Percentiles rank a stretch among this genome's conserved stretches.
Conservation (phyloP, 495 filamentous ascomycete genomes). For the Penicillium robsamsonii region DNA sequence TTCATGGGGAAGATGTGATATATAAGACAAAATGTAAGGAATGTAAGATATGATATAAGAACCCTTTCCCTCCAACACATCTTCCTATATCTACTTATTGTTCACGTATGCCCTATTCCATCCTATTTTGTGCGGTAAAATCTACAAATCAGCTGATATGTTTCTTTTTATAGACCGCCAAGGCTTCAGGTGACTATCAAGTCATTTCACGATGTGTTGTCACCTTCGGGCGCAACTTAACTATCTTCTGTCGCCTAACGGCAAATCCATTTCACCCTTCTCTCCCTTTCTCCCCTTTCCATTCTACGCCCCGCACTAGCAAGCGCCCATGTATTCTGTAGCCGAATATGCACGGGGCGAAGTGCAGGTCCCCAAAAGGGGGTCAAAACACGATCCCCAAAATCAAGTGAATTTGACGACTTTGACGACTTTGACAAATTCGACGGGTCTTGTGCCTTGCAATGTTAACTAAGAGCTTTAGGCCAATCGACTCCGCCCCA, state of each 20-base stretch:
- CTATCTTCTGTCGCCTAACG: constrained; percentile 1
- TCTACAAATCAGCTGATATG: not conserved
- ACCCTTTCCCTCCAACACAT: too few species aligned
- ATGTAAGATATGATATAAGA: too few species aligned
- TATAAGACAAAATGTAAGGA: too few species aligned
- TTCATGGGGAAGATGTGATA: not conserved
- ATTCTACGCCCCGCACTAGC: not conserved
- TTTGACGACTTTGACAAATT: not conserved
- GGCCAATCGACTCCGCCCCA: not conserved
- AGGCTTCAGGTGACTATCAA: not conserved
- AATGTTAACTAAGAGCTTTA: not conserved
- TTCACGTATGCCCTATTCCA: not conserved
- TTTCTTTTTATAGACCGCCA: constrained; percentile 6
- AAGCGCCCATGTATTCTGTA: not conserved
- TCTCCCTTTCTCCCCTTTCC: not conserved
- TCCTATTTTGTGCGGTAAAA: not conserved
- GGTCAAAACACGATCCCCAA: not conserved
- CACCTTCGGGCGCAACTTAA: constrained; percentile 2
- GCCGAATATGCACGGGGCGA: not conserved
- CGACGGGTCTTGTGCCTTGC: not conserved
- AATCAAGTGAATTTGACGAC: not conserved
- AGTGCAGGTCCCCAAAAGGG: not conserved
- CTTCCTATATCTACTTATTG: not conserved
- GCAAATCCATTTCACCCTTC: not conserved
- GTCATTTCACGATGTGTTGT: constrained; percentile 4